phyloP scores from a whole-genome alignment of 768 basidiomycete genomes.

The Serendipita sp. region DNA sequence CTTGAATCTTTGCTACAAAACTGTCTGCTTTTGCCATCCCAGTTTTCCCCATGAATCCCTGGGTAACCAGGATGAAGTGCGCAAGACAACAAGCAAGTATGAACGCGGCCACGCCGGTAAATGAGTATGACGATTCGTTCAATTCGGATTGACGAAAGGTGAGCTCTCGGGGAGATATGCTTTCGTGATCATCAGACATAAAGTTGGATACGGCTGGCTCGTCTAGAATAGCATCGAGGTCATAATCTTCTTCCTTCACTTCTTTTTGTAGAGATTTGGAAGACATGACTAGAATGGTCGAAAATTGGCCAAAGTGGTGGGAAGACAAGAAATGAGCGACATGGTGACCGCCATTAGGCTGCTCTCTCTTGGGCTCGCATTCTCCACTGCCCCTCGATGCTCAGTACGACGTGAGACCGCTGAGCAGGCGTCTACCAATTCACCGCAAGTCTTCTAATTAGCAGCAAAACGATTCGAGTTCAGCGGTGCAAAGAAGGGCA shows the following conservation, averaged over 20 bases:
- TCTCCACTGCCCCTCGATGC: too few relatives aligned
- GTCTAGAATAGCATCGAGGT: neutral
- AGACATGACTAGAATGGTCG: too few relatives aligned
- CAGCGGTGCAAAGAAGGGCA: too few relatives aligned
- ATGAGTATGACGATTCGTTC: neutral
- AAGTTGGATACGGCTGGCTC: neutral
- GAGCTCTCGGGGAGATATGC: neutral
- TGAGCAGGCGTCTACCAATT: too few relatives aligned
- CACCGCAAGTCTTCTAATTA: too few relatives aligned
- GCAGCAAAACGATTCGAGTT: too few relatives aligned
- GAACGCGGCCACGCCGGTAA: neutral
- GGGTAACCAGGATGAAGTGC: neutral
- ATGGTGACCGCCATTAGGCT: too few relatives aligned
- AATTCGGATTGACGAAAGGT: neutral
- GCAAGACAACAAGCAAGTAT: neutral
- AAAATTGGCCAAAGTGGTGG: too few relatives aligned
- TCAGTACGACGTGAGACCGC: too few relatives aligned
- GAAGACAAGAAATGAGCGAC: too few relatives aligned
- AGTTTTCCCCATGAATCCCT: slow-evolving; percentile 3
- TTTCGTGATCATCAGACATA: neutral
- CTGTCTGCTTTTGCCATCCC: neutral
- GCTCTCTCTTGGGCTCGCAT: too few relatives aligned
- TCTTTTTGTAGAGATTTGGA: too few relatives aligned
- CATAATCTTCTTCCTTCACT: neutral
- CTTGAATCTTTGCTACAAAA: neutral